Base-by-base conservation (phyloP, 2,329 filamentous ascomycete genomes). In the Magnaporthiopsis poae region DNA sequence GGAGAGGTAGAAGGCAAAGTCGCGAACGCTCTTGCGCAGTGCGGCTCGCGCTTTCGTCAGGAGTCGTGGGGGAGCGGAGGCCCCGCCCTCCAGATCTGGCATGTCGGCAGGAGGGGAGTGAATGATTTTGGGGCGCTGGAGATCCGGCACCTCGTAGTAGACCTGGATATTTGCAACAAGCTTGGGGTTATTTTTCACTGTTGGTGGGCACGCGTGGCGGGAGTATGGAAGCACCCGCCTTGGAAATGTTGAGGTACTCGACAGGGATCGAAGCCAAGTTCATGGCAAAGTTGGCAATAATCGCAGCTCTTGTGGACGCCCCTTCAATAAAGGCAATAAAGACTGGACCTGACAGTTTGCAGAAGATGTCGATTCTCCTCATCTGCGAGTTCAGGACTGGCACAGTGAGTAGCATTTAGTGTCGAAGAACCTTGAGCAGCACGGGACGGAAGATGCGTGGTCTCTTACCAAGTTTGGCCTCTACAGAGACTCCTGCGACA, bases 361-460 rank as follows among this genome's bases (percentile, higher is more conserved):
- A 86, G 62, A 83, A 75, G 7, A 87, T 75, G 69, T 87, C 85
- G 65, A 87, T 86, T 8, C 85, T 78, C 5, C 84, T 78, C 80
- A 87, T 85, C 11, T 76, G 76, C 7, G 83, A 80, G 68, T 86
- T 86, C 59, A 86, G 71, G 9, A 76, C 78, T 74, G 60, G 39
- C 1, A 8, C 15, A 31, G 9, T 25, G 12, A 56, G 46, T 8
- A 56, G 8, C 9, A 11, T n/a, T 11, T 25, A 2, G 46, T 52
- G 18, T 56, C 9, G 8, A 5, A 9, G 18, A 1, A 8, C 2
- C 46, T 7, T 11, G 18, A 2, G 21, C 8, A 9, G 46, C 46
- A n/a, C 7, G 8, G 21, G 46, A 52, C 15, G 31, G 31, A 31
- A n/a, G 18, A 25, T 25, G 7, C 5, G 5, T 7, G 13, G n/a